These are phyloP conservation scores for Athelia psychrophila DNA, from an alignment of 1,284 basidiomycete species.

Conservation along the genomic window DNA sequence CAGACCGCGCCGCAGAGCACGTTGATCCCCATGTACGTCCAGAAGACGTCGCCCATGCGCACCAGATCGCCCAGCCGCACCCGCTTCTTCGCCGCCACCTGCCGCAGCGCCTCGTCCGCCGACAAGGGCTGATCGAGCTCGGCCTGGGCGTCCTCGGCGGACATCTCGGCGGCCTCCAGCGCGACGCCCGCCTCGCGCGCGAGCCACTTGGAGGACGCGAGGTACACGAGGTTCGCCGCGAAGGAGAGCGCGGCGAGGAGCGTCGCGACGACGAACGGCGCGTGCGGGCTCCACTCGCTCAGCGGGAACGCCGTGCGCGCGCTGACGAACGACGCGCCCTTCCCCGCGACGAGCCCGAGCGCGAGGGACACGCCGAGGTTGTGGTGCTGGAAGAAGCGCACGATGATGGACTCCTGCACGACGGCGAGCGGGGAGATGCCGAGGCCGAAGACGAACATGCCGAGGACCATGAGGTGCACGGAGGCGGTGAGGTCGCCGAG, in stretches of 20 bases:
- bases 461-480: constrained; percentile 64
- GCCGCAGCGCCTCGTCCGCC: constrained; percentile 62
- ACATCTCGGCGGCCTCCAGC: constrained; percentile 60
- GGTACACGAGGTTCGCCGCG: constrained; percentile 63
- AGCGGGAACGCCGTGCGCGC: constrained; percentile 76
- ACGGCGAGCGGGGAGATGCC: constrained; percentile 76
- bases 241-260: constrained; percentile 63
- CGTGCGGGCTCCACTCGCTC: constrained; percentile 66
- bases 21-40: constrained; percentile 74
- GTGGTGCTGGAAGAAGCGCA: constrained; percentile 74
- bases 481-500: constrained; percentile 56
- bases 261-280: constrained; percentile 72
- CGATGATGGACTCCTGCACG: constrained; percentile 76
- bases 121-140: constrained; percentile 28
- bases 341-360: constrained; percentile 75
- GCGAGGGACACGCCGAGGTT: constrained; percentile 77
- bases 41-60: constrained; percentile 75
- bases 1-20: constrained; percentile 76
- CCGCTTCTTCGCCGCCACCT: constrained; percentile 59
- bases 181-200: constrained; percentile 56
- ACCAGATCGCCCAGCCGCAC: constrained; percentile 60
- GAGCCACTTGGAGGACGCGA: constrained; percentile 61
- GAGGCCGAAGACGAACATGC: constrained; percentile 76
- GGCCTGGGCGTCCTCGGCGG: constrained; percentile 46
- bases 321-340: constrained; percentile 71